These are phyloP conservation scores for Penicillium sp. DNA, from an alignment of 2,329 filamentous ascomycete species.

Conservation along the genomic window DNA sequence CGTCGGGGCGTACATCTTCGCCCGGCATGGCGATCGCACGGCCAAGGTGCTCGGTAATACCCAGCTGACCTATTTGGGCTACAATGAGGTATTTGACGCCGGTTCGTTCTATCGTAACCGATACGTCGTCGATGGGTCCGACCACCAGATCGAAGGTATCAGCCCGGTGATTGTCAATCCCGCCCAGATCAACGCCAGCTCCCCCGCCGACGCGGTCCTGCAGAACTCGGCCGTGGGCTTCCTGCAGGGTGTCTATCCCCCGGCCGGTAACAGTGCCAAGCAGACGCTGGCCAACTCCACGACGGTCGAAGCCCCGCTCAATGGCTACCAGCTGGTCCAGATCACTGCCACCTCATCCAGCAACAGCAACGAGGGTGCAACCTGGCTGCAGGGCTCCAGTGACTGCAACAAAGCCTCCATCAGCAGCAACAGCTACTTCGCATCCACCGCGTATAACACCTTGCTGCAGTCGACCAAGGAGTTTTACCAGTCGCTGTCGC, in stretches of 20 bases:
- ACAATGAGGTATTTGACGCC: slow-evolving; percentile 64
- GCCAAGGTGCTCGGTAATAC: slow-evolving; percentile 67
- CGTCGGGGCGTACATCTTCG: slow-evolving; percentile 78
- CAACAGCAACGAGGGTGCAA: slow-evolving; percentile 53
- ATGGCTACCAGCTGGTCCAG: slow-evolving; percentile 79
- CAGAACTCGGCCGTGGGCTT: slow-evolving; percentile 75
- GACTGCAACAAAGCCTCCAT: slow-evolving; percentile 51
- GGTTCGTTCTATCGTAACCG: slow-evolving; percentile 70
- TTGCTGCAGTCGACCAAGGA: slow-evolving; percentile 45
- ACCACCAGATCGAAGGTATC: slow-evolving; percentile 59
- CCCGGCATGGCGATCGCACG: slow-evolving; percentile 84
- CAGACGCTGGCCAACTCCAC: slow-evolving; percentile 67
- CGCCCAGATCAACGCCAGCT: slow-evolving; percentile 64
- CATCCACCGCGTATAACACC: slow-evolving; percentile 44
- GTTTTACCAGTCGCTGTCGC: slow-evolving; percentile 50
- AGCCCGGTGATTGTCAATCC: slow-evolving; percentile 60
- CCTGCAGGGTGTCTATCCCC: slow-evolving; percentile 81
- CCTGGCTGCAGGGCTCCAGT: slow-evolving; percentile 54
- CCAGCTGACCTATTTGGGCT: slow-evolving; percentile 71
- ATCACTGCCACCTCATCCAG: slow-evolving; percentile 57
- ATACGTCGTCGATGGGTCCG: slow-evolving; percentile 61
- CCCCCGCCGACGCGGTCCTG: slow-evolving; percentile 70
- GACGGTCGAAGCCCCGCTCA: slow-evolving; percentile 59
- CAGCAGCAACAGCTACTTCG: slow-evolving; percentile 56
- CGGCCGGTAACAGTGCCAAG: slow-evolving; percentile 52